Percentiles rank a stretch among this genome's conserved stretches.
Conservation (phyloP, 1,139 yeast species). For the Diutina neorugosa region DNA sequence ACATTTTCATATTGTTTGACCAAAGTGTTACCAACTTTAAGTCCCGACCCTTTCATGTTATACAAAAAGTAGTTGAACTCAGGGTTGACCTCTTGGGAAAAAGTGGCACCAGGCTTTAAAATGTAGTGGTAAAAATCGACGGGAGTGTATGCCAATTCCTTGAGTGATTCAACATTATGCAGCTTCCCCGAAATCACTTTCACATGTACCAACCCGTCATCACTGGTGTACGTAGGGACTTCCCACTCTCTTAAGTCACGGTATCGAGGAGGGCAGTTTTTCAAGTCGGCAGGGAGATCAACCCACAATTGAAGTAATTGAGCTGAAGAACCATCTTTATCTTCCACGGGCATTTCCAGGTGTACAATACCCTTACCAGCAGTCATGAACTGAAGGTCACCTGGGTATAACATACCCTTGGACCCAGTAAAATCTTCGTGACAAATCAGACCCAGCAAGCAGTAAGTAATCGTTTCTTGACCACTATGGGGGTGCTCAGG, state of each 20-base stretch:
- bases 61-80: constrained; percentile 68
- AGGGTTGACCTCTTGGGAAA: constrained; percentile 47
- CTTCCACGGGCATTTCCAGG: constrained; percentile 68
- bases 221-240: constrained; percentile 51
- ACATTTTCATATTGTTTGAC: constrained; percentile 36
- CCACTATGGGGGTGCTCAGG: constrained; percentile 94
- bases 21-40: constrained; percentile 30
- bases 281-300: constrained; percentile 63
- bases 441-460: constrained; percentile 65
- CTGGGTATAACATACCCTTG: constrained; percentile 65
- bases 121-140: constrained; percentile 62
- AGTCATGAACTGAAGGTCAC: constrained; percentile 91
- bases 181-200: constrained; percentile 70
- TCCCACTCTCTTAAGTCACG: constrained; percentile 65
- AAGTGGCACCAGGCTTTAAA: constrained; percentile 57
- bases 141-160: constrained; percentile 79
- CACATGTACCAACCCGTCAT: constrained; percentile 55
- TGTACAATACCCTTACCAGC: constrained; percentile 88
- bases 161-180: constrained; percentile 64
- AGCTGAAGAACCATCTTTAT: constrained; percentile 42
- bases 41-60: constrained; percentile 45
- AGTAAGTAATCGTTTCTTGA: constrained; percentile 75
- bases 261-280: constrained; percentile 65
- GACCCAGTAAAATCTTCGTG: constrained; percentile 90
- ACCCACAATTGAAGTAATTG: constrained; percentile 88